Conservation (phyloP, 768 basidiomycete genomes). For the Rhodotorula taiwanensis region DNA sequence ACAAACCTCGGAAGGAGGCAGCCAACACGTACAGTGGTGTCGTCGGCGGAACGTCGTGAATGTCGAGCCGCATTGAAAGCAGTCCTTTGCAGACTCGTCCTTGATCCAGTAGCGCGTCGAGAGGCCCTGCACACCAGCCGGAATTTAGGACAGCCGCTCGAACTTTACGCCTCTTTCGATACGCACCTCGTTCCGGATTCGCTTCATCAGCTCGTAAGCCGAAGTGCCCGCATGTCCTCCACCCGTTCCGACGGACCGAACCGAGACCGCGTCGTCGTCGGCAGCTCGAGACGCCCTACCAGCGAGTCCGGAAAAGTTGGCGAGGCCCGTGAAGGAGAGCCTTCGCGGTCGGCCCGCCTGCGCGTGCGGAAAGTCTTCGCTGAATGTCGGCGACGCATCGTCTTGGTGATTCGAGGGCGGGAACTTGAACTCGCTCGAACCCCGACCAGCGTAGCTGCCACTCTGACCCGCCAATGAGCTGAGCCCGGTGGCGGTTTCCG, state of each 20-base stretch:
- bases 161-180: too few species aligned
- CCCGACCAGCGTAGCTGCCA: not conserved
- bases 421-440: not conserved
- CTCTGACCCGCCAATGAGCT: not conserved
- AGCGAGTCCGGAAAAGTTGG: slow-evolving; percentile 20
- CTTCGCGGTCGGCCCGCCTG: not conserved
- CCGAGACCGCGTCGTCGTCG: slow-evolving; percentile 15
- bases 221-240: not conserved
- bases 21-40: slow-evolving; percentile 35
- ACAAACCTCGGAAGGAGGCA: not conserved
- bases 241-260: slow-evolving; percentile 9
- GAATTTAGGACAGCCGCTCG: not conserved
- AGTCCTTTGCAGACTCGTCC: slow-evolving; percentile 84
- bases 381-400: not conserved
- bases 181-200: slow-evolving; percentile 7
- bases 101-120: slow-evolving; percentile 99
- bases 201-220: not conserved
- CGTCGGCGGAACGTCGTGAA: slow-evolving; percentile 36
- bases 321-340: slow-evolving; percentile 11
- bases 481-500: not conserved
- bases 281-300: not conserved
- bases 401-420: not conserved
- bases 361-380: not conserved
- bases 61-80: slow-evolving; percentile 35
- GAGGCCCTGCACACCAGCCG: slow-evolving; percentile 42